phyloP scores from a whole-genome alignment of 495 filamentous ascomycete species.

The Neurospora sp. region DNA sequence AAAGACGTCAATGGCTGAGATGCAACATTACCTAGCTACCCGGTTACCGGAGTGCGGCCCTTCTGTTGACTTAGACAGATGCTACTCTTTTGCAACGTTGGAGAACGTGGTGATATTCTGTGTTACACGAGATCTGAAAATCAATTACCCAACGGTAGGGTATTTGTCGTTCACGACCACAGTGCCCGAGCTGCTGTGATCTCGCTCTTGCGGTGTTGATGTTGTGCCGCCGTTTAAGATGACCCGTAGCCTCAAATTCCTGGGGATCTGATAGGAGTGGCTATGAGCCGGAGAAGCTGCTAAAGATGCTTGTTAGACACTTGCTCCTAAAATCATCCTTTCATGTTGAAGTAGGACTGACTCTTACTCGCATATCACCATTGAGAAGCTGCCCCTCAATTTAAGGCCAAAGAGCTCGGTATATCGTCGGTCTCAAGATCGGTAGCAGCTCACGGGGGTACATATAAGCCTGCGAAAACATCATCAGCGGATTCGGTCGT shows the following conservation, averaged over 20 bases:
- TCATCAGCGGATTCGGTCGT: neutral
- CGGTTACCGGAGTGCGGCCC: neutral
- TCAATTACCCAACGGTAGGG: neutral
- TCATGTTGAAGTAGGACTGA: neutral
- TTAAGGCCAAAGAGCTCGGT: neutral
- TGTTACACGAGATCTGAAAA: neutral
- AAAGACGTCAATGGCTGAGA: neutral
- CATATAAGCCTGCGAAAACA: neutral
- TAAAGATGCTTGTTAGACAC: neutral
- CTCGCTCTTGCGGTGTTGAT: neutral
- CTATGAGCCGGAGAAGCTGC: neutral
- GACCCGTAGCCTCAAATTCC: neutral
- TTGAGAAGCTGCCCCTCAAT: neutral
- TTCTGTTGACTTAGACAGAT: neutral
- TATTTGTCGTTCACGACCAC: neutral
- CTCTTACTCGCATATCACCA: neutral
- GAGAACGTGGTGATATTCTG: neutral
- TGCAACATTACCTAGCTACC: neutral
- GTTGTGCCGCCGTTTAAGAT: neutral
- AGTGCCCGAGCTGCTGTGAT: neutral
- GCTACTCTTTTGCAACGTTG: neutral
- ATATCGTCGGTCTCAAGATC: neutral
- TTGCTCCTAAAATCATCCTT: neutral
- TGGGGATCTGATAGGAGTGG: neutral
- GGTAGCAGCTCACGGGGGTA: neutral